A percentile compares a stretch with the other conserved stretches of the same genome.
These are phyloP conservation scores for Exophiala dermatitidis DNA, from an alignment of 2,329 filamentous ascomycete species.

Conservation along the genomic window DNA sequence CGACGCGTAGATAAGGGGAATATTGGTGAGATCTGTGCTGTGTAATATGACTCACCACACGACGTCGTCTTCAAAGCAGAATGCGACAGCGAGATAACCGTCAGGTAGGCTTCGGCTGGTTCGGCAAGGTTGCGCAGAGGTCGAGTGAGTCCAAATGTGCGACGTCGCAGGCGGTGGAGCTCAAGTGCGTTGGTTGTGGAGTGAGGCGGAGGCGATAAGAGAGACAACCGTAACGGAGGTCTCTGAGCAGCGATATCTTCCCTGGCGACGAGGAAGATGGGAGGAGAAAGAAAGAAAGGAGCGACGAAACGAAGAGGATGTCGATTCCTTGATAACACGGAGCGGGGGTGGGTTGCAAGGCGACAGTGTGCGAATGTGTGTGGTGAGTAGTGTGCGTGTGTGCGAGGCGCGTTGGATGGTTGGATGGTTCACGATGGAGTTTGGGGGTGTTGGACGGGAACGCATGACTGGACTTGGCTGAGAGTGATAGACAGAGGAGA, in stretches of 20 bases:
- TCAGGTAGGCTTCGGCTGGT: constrained; percentile 7
- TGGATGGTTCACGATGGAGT: background rate
- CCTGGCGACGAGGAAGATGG: constrained; percentile 24
- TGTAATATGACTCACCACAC: constrained; percentile 20
- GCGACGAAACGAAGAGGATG: constrained; percentile 10
- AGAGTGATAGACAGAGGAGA: no score
- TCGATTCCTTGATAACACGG: constrained; percentile 17
- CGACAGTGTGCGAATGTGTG: background rate
- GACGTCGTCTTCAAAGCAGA: constrained; percentile 7
- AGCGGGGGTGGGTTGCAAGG: constrained; percentile 10
- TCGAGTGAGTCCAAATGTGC: constrained; percentile 12
- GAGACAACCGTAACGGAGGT: constrained; percentile 25
- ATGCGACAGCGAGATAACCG: constrained; percentile 8
- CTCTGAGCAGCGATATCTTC: constrained; percentile 25
- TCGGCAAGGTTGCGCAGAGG: constrained; percentile 13
- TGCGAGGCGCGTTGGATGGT: constrained; percentile 10
- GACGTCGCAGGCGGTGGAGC: constrained; percentile 10
- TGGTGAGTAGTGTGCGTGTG: constrained; percentile 1
- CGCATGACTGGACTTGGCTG: no score
- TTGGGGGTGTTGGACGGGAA: constrained; percentile 1
- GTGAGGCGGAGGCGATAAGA: constrained; percentile 8
- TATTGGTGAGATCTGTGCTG: constrained; percentile 8
- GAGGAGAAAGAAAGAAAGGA: constrained; percentile 13
- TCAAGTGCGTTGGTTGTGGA: background rate
- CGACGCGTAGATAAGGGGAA: background rate